Conservation (phyloP, 345 rosid genomes). For the Moricandia arvensis region DNA sequence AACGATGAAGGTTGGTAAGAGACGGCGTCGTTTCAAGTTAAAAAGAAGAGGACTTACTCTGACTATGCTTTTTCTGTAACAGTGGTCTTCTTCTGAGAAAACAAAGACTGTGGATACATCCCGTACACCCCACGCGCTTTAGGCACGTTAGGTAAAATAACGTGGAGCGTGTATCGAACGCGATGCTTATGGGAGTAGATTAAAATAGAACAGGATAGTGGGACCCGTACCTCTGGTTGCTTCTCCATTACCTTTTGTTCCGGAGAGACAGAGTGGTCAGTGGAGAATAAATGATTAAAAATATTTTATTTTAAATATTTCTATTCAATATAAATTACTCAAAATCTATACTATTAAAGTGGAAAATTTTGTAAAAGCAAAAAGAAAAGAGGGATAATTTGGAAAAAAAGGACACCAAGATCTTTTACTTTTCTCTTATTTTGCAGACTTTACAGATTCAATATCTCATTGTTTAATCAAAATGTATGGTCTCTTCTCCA, state of each 20-base stretch:
- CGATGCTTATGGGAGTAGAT: neutral
- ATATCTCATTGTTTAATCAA: slow-evolving; percentile 3
- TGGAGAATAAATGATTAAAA: slow-evolving; percentile 39
- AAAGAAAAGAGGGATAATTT: neutral
- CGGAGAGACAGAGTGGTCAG: slow-evolving; percentile 40
- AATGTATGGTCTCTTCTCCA: neutral
- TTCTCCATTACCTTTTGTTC: slow-evolving; percentile 42
- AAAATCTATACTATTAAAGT: neutral
- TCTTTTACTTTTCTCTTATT: slow-evolving; percentile 9
- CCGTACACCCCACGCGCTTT: too few relatives aligned
- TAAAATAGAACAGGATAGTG: slow-evolving; percentile 29
- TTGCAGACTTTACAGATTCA: slow-evolving; percentile 31
- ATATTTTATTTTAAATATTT: neutral
- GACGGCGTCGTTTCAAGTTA: slow-evolving; percentile 46
- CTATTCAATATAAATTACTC: neutral
- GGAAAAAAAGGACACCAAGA: slow-evolving; percentile 25
- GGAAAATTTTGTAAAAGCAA: slow-evolving; percentile 21
- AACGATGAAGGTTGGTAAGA: slow-evolving; percentile 8
- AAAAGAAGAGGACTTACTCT: slow-evolving; percentile 11
- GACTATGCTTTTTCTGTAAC: slow-evolving; percentile 40
- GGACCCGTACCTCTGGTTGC: slow-evolving; percentile 45
- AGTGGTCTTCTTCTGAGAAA: slow-evolving; percentile 36
- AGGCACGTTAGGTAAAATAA: too few relatives aligned
- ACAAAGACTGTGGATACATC: slow-evolving; percentile 2
- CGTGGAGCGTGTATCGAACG: neutral